Base-by-base conservation (phyloP, 2,329 filamentous ascomycete genomes). In the Cladophialophora chaetospira region DNA sequence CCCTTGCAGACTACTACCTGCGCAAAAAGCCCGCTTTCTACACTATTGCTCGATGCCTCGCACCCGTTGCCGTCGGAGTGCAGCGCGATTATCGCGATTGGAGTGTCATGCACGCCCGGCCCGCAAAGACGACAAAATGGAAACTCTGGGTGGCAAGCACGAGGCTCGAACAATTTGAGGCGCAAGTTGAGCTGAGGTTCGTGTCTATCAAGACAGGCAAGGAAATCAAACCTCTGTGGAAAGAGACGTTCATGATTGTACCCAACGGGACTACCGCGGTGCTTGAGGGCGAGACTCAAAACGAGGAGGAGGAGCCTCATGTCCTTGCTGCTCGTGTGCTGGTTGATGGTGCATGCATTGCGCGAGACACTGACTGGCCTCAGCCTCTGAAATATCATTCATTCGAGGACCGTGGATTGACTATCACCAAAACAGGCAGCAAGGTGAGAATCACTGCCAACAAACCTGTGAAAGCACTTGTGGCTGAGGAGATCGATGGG, bases 11-110 rank as follows among this genome's bases (percentile, higher is more conserved):
- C 67, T 85, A 84, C 66, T 83, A 82, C 66, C 74, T 79, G 40
- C 77, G 81, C n/a, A 82, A 81, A 35, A 85, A 85, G 68, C 80
- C 81, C 21, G 80, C 81, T 25, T 85, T 82, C 69, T 85, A 84
- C 62, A 78, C 81, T 1, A 81, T 84, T 65, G 76, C 79, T 58
- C 74, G 82, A 33, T 80, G 79, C 2, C 71, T 85, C 52, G 78
- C 77, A 17, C 80, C 80, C 1, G 71, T 85, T 35, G 81, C 80
- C 0, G 73, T 85, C 1, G 81, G 79, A 1, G 15, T 82, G 82
- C 38, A 85, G 85, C 68, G 46, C 77, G 36, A 40, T 15, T 40
- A 40, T 19, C 36, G 36, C 36, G 36, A 40, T 21, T 40, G 36
- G 36, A 40, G 36, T 8, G 36, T 40, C 36, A 21, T 40, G 36